Conservation (phyloP, 2,329 filamentous ascomycete species). For the Sphaerulina musiva region DNA sequence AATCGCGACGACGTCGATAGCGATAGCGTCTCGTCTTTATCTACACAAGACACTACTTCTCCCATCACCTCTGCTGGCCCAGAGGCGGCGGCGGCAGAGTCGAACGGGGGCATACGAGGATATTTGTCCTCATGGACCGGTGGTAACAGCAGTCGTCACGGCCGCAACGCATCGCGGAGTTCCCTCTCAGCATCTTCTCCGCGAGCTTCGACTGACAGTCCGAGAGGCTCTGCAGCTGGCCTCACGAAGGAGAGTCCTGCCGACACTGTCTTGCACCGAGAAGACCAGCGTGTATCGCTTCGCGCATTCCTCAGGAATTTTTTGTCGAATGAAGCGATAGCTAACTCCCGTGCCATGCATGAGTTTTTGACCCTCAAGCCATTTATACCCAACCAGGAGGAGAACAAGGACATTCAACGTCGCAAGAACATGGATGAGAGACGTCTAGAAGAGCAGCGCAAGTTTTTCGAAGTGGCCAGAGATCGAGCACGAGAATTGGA, state of each 20-base stretch:
- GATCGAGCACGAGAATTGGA: constrained; percentile 87
- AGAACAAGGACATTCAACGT: constrained; percentile 70
- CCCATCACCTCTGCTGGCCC: constrained; percentile 11
- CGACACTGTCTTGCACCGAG: constrained; percentile 61
- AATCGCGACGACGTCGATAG: constrained; percentile 58
- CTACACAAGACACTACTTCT: constrained; percentile 53
- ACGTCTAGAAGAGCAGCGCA: constrained; percentile 83
- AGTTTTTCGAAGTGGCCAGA: constrained; percentile 91
- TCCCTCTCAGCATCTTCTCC: constrained; percentile 32
- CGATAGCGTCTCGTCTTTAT: constrained; percentile 74
- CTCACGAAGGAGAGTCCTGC: constrained; percentile 14
- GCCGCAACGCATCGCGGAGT: constrained; percentile 37
- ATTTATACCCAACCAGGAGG: constrained; percentile 70
- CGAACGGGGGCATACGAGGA: constrained; percentile 38
- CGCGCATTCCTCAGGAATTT: constrained; percentile 84
- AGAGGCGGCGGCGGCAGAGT: constrained; percentile 12
- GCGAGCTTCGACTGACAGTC: constrained; percentile 30
- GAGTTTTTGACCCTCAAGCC: constrained; percentile 75
- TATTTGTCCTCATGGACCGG: constrained; percentile 37
- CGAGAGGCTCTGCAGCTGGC: constrained; percentile 12
- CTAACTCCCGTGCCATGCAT: constrained; percentile 72
- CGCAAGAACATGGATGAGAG: constrained; percentile 80
- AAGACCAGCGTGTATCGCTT: constrained; percentile 84
- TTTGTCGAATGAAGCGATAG: constrained; percentile 75
- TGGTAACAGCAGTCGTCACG: constrained; percentile 34